Percentiles rank a stretch among this genome's conserved stretches.
These are phyloP conservation scores for Trypanosoma melophagium DNA, from an alignment of 208 protist species.

Conservation along the genomic window DNA sequence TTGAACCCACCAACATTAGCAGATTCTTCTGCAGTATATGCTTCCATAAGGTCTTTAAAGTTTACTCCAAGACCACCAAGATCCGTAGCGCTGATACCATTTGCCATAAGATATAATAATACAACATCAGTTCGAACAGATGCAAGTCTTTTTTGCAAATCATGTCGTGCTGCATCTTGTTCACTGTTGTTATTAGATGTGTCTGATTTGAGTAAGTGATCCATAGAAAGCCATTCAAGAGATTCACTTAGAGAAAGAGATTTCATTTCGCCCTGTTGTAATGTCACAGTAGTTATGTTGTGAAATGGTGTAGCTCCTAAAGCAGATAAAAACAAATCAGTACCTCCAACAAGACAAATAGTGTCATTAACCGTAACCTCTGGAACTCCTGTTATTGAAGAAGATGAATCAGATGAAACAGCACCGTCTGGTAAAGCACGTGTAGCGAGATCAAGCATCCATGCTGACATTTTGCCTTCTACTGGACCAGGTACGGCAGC, in stretches of 20 bases:
- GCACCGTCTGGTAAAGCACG: slow-evolving; percentile 28
- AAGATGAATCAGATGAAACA: slow-evolving; percentile 12
- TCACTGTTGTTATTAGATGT: neutral
- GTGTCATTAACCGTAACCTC: slow-evolving; percentile 48
- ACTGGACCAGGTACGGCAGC: slow-evolving; percentile 52
- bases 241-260: slow-evolving; percentile 54
- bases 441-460: slow-evolving; percentile 74
- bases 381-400: slow-evolving; percentile 4
- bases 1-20: neutral
- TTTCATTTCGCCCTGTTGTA: slow-evolving; percentile 62
- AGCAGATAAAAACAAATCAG: slow-evolving; percentile 57
- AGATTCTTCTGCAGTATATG: slow-evolving; percentile 38
- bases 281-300: slow-evolving; percentile 62
- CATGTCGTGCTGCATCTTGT: slow-evolving; percentile 2
- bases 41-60: slow-evolving; percentile 63
- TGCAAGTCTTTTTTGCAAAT: slow-evolving; percentile 36
- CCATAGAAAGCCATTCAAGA: slow-evolving; percentile 70
- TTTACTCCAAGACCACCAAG: slow-evolving; percentile 39
- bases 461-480: slow-evolving; percentile 71
- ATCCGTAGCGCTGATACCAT: slow-evolving; percentile 51
- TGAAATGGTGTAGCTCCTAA: slow-evolving; percentile 63
- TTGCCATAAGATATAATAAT: slow-evolving; percentile 57
- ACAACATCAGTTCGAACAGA: slow-evolving; percentile 63
- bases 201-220: slow-evolving; percentile 37
- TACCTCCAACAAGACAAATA: slow-evolving; percentile 61